phyloP scores from a whole-genome alignment of 164 flowering plant species.

The Paratinospora sagittata region DNA sequence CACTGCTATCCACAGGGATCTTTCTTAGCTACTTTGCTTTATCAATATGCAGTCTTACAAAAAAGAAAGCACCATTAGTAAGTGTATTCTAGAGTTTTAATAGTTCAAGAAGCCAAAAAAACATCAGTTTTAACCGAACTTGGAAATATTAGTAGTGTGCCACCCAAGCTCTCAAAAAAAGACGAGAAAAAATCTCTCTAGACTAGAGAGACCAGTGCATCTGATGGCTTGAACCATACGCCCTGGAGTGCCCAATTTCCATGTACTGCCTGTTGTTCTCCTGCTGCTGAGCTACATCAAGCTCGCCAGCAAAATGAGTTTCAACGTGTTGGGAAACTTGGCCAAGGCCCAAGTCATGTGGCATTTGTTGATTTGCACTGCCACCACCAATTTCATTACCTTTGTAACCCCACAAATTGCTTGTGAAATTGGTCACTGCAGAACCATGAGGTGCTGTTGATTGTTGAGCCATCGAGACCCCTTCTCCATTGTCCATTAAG shows the following conservation, averaged over 20 bases:
- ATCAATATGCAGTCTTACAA: too few species aligned
- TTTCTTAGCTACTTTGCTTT: too few species aligned
- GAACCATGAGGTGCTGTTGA: constrained; percentile 29
- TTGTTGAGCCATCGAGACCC: constrained; percentile 30
- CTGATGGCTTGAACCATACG: constrained; percentile 33
- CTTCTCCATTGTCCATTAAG: constrained; percentile 28
- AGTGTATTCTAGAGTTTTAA: not conserved
- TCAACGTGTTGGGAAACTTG: constrained; percentile 33
- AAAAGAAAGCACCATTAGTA: not conserved
- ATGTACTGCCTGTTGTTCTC: constrained; percentile 41
- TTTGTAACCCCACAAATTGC: constrained; percentile 45
- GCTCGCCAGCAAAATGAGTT: constrained; percentile 32
- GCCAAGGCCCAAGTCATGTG: constrained; percentile 34
- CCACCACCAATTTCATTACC: constrained; percentile 27
- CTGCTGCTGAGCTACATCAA: constrained; percentile 43
- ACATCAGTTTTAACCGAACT: not conserved
- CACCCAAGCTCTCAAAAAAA: not conserved
- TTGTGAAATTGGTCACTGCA: constrained; percentile 25
- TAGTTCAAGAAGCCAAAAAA: not conserved
- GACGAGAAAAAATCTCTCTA: not conserved
- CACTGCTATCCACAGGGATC: too few species aligned
- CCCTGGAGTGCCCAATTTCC: constrained; percentile 43
- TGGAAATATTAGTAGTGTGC: not conserved
- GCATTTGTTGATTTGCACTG: constrained; percentile 32
- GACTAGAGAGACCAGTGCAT: constrained; percentile 53